Evolutionary conservation across 352 stramenopile species (phyloP), one percentile per base, ranked within the genome.

Genomic region (Phytophthora fragariaefolia): DNA sequence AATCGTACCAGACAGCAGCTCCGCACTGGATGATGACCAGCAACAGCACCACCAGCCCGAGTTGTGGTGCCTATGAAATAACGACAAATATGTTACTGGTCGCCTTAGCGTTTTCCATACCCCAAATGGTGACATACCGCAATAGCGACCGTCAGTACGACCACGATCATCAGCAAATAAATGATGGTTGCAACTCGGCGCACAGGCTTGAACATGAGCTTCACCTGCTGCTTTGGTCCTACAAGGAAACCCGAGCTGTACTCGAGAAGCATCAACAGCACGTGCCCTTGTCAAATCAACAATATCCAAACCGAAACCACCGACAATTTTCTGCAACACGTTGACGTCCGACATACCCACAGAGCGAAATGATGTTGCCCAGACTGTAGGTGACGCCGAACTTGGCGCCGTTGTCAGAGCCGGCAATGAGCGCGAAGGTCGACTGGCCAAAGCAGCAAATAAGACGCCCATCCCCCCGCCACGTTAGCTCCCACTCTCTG

Each of bases 181-280:
- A 93, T 80, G 32, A 85, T 42, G 12, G 88, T 82, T 0, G 85
- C 88, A 43, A 93, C 69, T 22, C 88, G 80, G 0, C 88, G 84
- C 52, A 93, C 75, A 22, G 88, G 88, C 62, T 94, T 93, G 67
- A 93, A 90, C 88, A 96, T 96, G 59, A 93, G 83, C 69, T 94
- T 94, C 56, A 89, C 58, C 51, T 96, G 88, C 77, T 94, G 84
- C 71, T 68, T 83, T 0, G 85, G 88, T 4, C 88, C 88, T 3
- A 93, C 88, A 0, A 96, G 78, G 51, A 96, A 96, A 0, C 85
- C 88, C 4, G 88, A 96, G 0, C 87, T 93, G 32, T 15, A 17
- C 10, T 49, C 9, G 0, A 15, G n/a, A n/a, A n/a, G n/a, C n/a
- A n/a, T n/a, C n/a, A n/a, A n/a, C n/a, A n/a, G n/a, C n/a, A n/a